phyloP scores from a whole-genome alignment of 345 rosid species.

The Populus simonii region DNA sequence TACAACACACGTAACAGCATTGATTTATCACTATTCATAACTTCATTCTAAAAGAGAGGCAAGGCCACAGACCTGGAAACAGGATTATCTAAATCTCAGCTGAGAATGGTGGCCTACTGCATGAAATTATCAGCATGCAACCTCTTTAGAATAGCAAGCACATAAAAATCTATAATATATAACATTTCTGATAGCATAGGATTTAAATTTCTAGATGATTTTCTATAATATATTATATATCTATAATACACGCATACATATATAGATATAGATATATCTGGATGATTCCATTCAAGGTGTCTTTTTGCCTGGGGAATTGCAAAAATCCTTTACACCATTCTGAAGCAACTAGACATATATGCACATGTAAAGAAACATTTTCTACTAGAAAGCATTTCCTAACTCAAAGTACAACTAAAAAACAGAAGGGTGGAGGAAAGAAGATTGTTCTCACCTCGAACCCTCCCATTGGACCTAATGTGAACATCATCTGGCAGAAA shows the following conservation, averaged over 20 bases:
- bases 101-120: not conserved
- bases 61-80: not conserved
- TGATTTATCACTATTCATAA: not conserved
- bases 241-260: too few relatives aligned
- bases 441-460: constrained; percentile 61
- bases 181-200: too few relatives aligned
- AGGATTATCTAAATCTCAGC: not conserved
- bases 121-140: not conserved
- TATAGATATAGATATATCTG: too few relatives aligned
- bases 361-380: not conserved
- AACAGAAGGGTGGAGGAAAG: not conserved
- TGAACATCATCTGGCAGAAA: constrained; percentile 84
- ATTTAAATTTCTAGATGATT: not conserved
- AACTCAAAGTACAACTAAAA: not conserved
- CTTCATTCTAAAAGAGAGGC: not conserved
- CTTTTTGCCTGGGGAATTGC: not conserved
- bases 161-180: not conserved
- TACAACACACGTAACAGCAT: not conserved
- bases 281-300: not conserved
- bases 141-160: not conserved
- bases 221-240: not conserved
- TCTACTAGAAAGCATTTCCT: not conserved
- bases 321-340: not conserved
- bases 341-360: not conserved
- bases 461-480: constrained; percentile 75